These are phyloP conservation scores for Thalassiosira profunda DNA, from an alignment of 108 stramenopile species.

Conservation along the genomic window DNA sequence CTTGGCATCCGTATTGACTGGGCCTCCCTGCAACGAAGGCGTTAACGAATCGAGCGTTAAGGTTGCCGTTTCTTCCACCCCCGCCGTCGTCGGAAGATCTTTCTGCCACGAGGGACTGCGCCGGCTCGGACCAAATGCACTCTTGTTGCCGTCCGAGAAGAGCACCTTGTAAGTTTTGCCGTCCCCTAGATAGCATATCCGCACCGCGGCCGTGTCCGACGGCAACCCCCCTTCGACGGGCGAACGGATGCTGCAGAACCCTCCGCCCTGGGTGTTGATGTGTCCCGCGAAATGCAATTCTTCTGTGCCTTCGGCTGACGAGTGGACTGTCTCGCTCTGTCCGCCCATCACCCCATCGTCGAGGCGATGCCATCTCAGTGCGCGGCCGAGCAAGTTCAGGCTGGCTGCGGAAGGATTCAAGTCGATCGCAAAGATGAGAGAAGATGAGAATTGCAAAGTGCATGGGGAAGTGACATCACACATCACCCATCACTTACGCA, in stretches of 20 bases:
- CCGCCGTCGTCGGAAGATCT: conserved; percentile 59
- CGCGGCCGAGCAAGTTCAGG: conserved; percentile 40
- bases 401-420: conserved; percentile 11
- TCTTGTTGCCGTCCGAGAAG: conserved; percentile 58
- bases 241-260: conserved; percentile 71
- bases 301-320: background rate
- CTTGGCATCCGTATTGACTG: conserved; percentile 35
- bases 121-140: conserved; percentile 52
- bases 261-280: conserved; percentile 78
- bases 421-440: background rate
- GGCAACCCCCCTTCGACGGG: conserved; percentile 41
- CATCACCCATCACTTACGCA: conserved; percentile 15
- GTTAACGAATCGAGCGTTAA: conserved; percentile 48
- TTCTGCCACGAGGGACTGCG: conserved; percentile 66
- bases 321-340: conserved; percentile 50
- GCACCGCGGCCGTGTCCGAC: conserved; percentile 36
- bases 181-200: conserved; percentile 54
- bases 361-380: conserved; percentile 60
- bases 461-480: background rate
- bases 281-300: conserved; percentile 64
- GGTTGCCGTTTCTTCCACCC: conserved; percentile 35
- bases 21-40: conserved; percentile 51
- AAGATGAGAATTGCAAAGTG: background rate
- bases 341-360: conserved; percentile 90
- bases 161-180: conserved; percentile 80